These are phyloP conservation scores for Datura wrightii DNA, from an alignment of 257 asterid genomes.

Conservation along the genomic window DNA sequence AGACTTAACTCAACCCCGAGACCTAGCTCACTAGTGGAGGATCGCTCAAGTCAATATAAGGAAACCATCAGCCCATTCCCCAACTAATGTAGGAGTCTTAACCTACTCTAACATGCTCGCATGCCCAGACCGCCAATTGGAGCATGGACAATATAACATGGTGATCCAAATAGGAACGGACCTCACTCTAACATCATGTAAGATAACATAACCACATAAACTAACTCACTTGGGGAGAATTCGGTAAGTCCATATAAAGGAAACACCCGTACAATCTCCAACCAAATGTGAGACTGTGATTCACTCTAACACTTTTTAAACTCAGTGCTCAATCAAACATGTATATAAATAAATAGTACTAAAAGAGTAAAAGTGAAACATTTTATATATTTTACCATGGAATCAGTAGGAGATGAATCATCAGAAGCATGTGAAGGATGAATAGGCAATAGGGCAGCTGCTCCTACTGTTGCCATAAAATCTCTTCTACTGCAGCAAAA, in stretches of 20 bases:
- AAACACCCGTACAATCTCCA: not conserved
- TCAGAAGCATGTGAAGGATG: slow-evolving; percentile 55
- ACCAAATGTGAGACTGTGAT: not conserved
- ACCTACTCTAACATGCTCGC: not conserved
- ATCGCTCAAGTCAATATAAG: not conserved
- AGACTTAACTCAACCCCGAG: not conserved
- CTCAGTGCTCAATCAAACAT: not conserved
- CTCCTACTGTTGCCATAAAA: slow-evolving; percentile 55
- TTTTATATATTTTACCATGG: slow-evolving; percentile 45
- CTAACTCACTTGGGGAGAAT: not conserved
- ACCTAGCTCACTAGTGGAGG: not conserved
- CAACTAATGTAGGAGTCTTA: not conserved
- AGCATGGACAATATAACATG: not conserved
- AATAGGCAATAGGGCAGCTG: slow-evolving; percentile 48
- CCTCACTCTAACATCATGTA: not conserved
- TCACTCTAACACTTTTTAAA: not conserved
- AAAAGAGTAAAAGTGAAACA: not conserved
- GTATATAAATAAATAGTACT: not conserved
- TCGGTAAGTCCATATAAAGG: not conserved
- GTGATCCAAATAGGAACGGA: not conserved
- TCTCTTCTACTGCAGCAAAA: slow-evolving; percentile 61
- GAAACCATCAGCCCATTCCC: not conserved
- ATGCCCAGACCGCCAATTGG: not conserved
- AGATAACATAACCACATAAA: not conserved
- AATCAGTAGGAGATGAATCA: slow-evolving; percentile 43